Evolutionary conservation across 139 green algal species (phyloP).

Genomic region (Limnomonas spitsbergensis): DNA sequence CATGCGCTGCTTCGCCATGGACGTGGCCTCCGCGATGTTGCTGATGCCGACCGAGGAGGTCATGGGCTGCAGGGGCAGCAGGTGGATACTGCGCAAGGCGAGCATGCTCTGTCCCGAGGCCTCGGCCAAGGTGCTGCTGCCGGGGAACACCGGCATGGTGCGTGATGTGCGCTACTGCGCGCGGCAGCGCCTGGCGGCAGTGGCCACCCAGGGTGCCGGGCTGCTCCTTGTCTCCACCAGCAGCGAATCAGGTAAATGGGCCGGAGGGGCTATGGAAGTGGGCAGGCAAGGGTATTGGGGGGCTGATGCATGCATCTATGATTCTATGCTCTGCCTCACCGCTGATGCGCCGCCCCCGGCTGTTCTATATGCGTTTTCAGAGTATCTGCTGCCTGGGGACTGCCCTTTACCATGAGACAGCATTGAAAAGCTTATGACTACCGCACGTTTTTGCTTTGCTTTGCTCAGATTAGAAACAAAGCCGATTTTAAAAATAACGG

Average conservation of each 20-base stretch:
- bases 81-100: background rate
- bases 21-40: background rate
- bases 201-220: slow-evolving; percentile 3
- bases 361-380: no score
- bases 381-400: no score
- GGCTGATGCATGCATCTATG: no score
- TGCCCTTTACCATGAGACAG: no score
- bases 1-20: slow-evolving; percentile 4
- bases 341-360: no score
- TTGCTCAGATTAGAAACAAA: no score
- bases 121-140: background rate
- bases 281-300: no score
- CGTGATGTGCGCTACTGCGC: background rate
- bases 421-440: no score
- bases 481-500: no score
- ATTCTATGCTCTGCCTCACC: no score
- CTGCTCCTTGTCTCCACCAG: background rate
- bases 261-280: no score
- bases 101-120: background rate
- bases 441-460: no score
- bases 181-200: background rate
- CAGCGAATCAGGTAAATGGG: background rate
- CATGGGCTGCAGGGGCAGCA: background rate
- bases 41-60: background rate
- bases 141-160: background rate